Conservation (phyloP, 176 grass and related monocot genomes). For the Avena insularis region DNA sequence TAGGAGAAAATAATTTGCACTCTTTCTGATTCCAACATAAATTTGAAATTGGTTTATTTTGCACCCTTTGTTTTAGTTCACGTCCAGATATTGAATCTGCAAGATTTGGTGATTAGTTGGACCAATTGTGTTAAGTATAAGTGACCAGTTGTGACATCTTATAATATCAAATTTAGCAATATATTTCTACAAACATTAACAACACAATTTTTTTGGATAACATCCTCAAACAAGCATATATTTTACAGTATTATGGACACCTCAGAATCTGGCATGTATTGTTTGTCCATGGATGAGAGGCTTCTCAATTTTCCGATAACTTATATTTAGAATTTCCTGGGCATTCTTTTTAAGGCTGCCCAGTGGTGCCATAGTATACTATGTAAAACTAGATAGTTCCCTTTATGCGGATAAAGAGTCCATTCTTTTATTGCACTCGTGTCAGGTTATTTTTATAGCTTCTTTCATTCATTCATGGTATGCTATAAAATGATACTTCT, state of each 20-base stretch:
- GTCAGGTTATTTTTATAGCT: neutral
- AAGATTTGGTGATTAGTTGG: neutral
- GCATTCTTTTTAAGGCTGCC: neutral
- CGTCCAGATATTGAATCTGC: neutral
- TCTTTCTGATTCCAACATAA: slow-evolving; percentile 14
- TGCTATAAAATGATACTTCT: slow-evolving; percentile 6
- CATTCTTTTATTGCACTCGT: neutral
- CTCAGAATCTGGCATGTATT: neutral
- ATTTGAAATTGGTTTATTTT: neutral
- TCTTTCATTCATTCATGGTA: slow-evolving; percentile 4
- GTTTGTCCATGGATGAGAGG: neutral
- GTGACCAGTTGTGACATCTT: neutral
- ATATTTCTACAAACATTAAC: neutral
- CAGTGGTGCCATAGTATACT: slow-evolving; percentile 5
- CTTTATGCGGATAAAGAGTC: neutral
- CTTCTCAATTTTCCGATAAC: neutral
- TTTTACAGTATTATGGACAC: neutral
- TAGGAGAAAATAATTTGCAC: slow-evolving; percentile 3
- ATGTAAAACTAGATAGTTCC: slow-evolving; percentile 19
- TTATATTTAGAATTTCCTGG: neutral
- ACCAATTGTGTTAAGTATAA: neutral
- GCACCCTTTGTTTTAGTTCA: no score
- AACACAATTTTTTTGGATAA: neutral
- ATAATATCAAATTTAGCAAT: neutral
- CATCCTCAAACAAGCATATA: slow-evolving; percentile 2